These are phyloP conservation scores for Solanum appendiculatum DNA, from an alignment of 257 asterid genomes.

Conservation along the genomic window DNA sequence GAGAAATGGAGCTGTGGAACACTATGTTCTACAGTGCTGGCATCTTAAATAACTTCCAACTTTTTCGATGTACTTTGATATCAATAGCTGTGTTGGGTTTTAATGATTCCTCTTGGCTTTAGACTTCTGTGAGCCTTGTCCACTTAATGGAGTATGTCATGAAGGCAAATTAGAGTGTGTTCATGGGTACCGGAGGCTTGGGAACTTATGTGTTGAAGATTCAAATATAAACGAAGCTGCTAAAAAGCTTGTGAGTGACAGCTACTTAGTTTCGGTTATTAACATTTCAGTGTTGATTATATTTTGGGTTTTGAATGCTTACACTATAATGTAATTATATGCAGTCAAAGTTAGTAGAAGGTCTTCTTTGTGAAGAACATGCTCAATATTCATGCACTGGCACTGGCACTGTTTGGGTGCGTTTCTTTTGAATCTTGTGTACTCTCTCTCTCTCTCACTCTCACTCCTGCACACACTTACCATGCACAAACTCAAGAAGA, in stretches of 20 bases:
- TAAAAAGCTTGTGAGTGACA: slow-evolving; percentile 40
- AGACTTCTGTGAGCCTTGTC: slow-evolving; percentile 82
- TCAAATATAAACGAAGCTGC: slow-evolving; percentile 55
- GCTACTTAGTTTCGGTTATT: slow-evolving; percentile 3
- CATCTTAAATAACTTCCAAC: background rate
- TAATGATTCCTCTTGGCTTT: slow-evolving; percentile 11
- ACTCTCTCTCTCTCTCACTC: background rate
- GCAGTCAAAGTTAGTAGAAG: slow-evolving; percentile 73
- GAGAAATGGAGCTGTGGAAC: background rate
- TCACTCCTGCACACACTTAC: background rate
- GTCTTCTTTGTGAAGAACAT: slow-evolving; percentile 44
- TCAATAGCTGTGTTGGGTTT: slow-evolving; percentile 4
- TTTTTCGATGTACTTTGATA: background rate
- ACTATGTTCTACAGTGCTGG: background rate
- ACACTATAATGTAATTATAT: slow-evolving; percentile 16
- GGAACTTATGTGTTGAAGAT: slow-evolving; percentile 65
- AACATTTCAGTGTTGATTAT: background rate
- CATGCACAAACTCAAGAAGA: background rate
- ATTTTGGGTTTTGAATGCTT: slow-evolving; percentile 5
- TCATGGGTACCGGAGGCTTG: slow-evolving; percentile 50
- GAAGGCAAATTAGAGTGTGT: slow-evolving; percentile 72
- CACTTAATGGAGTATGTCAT: slow-evolving; percentile 60
- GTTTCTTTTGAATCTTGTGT: slow-evolving; percentile 12
- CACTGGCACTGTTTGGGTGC: slow-evolving; percentile 63
- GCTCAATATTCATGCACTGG: slow-evolving; percentile 67